Conservation (phyloP, 345 rosid genomes). For the Linum usitatissimum region DNA sequence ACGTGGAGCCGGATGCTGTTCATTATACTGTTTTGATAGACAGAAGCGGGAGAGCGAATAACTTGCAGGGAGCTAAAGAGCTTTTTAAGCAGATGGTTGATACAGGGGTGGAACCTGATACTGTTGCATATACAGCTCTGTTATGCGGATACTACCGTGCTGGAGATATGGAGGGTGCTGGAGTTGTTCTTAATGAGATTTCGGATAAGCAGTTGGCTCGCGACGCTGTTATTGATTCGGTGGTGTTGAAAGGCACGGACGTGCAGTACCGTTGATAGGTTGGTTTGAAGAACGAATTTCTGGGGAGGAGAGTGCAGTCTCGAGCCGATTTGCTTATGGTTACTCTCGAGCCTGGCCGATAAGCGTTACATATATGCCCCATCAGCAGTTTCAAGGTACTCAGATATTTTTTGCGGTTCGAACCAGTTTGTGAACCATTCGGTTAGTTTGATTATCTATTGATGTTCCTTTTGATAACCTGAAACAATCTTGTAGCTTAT, state of each 20-base stretch:
- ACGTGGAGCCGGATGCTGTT: conserved; percentile 37
- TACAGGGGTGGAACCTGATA: conserved; percentile 53
- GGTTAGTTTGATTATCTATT: no score
- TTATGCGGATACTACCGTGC: conserved; percentile 28
- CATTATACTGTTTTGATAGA: conserved; percentile 58
- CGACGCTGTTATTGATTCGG: conserved; percentile 13
- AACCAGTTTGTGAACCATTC: no score
- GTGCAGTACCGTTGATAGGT: not conserved
- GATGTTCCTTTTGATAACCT: no score
- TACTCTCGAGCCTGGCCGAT: no score
- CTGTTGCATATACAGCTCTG: conserved; percentile 42
- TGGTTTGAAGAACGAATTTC: not conserved
- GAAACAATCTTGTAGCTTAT: no score
- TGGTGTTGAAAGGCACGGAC: conserved; percentile 23
- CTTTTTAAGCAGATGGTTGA: conserved; percentile 40
- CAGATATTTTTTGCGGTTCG: no score
- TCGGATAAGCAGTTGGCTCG: conserved; percentile 23
- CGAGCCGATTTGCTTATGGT: no score
- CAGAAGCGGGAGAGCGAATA: conserved; percentile 36
- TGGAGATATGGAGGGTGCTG: conserved; percentile 37
- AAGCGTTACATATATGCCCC: no score
- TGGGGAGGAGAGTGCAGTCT: no score
- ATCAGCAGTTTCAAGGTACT: no score
- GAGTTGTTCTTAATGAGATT: conserved; percentile 32
- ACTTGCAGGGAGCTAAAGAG: conserved; percentile 29